Evolutionary conservation across 345 rosid species (phyloP).

Genomic region (Murraya paniculata): DNA sequence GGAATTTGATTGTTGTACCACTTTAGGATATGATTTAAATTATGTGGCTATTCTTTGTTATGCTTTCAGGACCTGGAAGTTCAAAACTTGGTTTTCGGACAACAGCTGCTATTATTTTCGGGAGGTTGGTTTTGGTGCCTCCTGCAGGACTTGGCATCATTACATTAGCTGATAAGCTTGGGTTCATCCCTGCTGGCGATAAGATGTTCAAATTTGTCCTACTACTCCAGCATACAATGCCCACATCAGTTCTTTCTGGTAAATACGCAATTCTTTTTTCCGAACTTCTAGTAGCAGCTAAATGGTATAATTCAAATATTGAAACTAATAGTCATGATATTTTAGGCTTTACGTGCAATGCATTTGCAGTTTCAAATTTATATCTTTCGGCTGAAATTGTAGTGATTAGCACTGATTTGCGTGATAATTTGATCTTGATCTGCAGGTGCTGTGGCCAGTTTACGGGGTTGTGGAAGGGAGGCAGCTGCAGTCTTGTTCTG

Average conservation of each 20-base stretch:
- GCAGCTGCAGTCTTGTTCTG: slow-evolving; percentile 96
- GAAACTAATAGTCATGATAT: neutral
- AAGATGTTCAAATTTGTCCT: slow-evolving; percentile 93
- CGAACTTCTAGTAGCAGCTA: neutral
- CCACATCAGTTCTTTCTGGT: slow-evolving; percentile 95
- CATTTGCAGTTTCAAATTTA: neutral
- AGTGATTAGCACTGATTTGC: neutral
- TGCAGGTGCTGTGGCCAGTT: slow-evolving; percentile 89
- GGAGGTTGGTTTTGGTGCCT: slow-evolving; percentile 78
- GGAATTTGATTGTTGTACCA: neutral
- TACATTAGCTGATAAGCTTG: slow-evolving; percentile 89
- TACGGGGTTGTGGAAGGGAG: slow-evolving; percentile 95
- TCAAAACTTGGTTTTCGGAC: slow-evolving; percentile 93
- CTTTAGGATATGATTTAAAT: neutral
- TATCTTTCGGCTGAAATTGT: neutral
- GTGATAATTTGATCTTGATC: neutral
- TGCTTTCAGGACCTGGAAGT: slow-evolving; percentile 86
- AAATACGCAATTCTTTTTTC: slow-evolving; percentile 11
- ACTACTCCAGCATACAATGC: slow-evolving; percentile 95
- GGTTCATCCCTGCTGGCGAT: slow-evolving; percentile 92
- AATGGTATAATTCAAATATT: neutral
- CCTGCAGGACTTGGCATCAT: slow-evolving; percentile 90
- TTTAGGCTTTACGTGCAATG: neutral
- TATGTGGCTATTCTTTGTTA: slow-evolving; percentile 12
- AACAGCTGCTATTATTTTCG: slow-evolving; percentile 79